Conservation (phyloP, 2,329 filamentous ascomycete species). For the Plenodomus lindquistii region DNA sequence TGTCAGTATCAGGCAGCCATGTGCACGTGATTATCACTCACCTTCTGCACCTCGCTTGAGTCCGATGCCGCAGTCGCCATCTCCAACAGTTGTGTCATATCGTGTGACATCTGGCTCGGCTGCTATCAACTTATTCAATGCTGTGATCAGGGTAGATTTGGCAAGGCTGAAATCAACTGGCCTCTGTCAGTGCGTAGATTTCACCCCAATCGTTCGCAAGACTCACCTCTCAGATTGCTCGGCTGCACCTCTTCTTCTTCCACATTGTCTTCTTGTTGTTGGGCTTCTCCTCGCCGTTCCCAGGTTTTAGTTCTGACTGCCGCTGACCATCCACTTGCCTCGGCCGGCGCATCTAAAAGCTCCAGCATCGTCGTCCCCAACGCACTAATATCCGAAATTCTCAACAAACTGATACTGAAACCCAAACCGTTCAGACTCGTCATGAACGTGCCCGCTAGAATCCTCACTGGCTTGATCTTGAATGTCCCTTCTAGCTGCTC, state of each 20-base stretch:
- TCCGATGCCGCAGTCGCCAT: conserved; percentile 87
- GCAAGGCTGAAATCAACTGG: conserved; percentile 57
- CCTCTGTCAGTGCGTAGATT: conserved; percentile 11
- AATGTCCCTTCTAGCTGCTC: conserved; percentile 62
- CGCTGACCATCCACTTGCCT: conserved; percentile 69
- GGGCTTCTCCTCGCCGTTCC: conserved; percentile 52
- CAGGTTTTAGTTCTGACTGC: conserved; percentile 63
- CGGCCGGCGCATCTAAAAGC: conserved; percentile 68
- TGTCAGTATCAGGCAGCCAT: conserved; percentile 27
- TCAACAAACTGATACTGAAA: conserved; percentile 70
- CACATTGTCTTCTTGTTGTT: conserved; percentile 47
- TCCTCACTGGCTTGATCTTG: conserved; percentile 63
- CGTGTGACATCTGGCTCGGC: conserved; percentile 68
- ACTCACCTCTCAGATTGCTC: conserved; percentile 58
- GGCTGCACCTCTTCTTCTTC: conserved; percentile 52
- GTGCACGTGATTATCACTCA: conserved; percentile 40
- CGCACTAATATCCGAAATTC: conserved; percentile 63
- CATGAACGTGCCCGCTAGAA: conserved; percentile 70
- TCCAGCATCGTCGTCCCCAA: conserved; percentile 66
- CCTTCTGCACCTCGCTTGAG: conserved; percentile 84
- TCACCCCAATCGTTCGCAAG: background rate
- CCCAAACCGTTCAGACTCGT: conserved; percentile 73
- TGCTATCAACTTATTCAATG: conserved; percentile 64
- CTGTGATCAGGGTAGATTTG: conserved; percentile 58
- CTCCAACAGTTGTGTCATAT: conserved; percentile 81